A percentile compares a stretch with the other conserved stretches of the same genome.
These are phyloP conservation scores for Chalara sp. DNA, from an alignment of 2,329 filamentous ascomycete genomes.

Conservation along the genomic window DNA sequence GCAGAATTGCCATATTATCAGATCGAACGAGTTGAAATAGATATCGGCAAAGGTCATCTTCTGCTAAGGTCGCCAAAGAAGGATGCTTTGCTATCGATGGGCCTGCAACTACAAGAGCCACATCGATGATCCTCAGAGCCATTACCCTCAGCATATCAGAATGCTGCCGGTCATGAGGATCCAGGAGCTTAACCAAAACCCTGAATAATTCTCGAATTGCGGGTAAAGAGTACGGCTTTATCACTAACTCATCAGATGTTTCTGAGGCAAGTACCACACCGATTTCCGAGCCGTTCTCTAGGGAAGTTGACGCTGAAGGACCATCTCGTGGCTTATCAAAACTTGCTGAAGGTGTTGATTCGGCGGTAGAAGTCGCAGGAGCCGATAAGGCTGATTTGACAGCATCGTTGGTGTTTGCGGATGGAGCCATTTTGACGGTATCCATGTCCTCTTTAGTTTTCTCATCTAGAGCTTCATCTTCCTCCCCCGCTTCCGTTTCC, in stretches of 20 bases:
- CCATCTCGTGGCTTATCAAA: slow-evolving; percentile 31
- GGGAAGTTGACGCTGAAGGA: slow-evolving; percentile 10
- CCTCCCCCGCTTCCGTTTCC: slow-evolving; percentile 66
- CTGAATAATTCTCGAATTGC: slow-evolving; percentile 93
- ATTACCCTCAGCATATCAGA: slow-evolving; percentile 96
- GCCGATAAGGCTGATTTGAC: slow-evolving; percentile 45
- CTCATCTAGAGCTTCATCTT: slow-evolving; percentile 58
- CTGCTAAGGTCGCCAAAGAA: slow-evolving; percentile 76
- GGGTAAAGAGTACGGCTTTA: slow-evolving; percentile 86
- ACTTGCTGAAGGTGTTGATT: slow-evolving; percentile 30
- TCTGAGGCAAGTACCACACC: slow-evolving; percentile 23
- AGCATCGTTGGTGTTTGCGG: slow-evolving; percentile 57
- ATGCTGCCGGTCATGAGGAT: slow-evolving; percentile 87
- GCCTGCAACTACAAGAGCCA: slow-evolving; percentile 91
- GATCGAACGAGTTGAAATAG: slow-evolving; percentile 94
- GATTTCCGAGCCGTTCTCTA: slow-evolving; percentile 19
- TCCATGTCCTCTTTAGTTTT: slow-evolving; percentile 63
- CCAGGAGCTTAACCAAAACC: slow-evolving; percentile 86
- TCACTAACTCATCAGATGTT: slow-evolving; percentile 37
- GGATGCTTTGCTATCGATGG: slow-evolving; percentile 93
- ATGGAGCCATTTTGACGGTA: slow-evolving; percentile 77
- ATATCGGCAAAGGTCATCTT: slow-evolving; percentile 88
- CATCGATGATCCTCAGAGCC: slow-evolving; percentile 94
- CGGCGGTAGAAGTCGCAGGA: slow-evolving; percentile 22
- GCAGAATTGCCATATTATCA: slow-evolving; percentile 91